phyloP scores from a whole-genome alignment of 148 eudicot species.

The Amaranthus hypochondriacus region DNA sequence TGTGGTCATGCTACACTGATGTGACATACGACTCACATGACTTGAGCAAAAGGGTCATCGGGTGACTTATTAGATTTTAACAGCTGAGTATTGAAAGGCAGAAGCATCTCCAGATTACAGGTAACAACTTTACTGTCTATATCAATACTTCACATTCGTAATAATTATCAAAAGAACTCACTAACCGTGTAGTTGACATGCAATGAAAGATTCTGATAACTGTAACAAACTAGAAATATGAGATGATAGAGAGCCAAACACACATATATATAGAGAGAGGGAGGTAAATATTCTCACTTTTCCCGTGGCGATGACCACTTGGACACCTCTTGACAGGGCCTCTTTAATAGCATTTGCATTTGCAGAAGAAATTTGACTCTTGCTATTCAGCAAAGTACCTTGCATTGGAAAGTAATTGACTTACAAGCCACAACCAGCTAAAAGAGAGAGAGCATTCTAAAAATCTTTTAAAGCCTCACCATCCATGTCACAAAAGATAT shows the following conservation, averaged over 20 bases:
- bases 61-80: neutral
- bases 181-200: neutral
- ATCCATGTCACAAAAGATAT: slow-evolving; percentile 97
- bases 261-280: neutral
- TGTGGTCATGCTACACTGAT: neutral
- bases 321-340: slow-evolving; percentile 79
- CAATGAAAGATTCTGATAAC: neutral
- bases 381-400: slow-evolving; percentile 90
- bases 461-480: slow-evolving; percentile 44
- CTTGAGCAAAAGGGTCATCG: neutral
- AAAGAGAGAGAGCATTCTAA: neutral
- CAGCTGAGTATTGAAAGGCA: neutral
- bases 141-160: neutral
- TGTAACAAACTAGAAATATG: neutral
- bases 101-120: neutral
- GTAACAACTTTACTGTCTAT: neutral
- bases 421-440: slow-evolving; percentile 1
- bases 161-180: neutral
- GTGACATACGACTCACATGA: neutral
- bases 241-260: slow-evolving; percentile 2
- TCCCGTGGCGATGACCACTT: slow-evolving; percentile 90
- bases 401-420: slow-evolving; percentile 11
- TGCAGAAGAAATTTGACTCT: slow-evolving; percentile 56
- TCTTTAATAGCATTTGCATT: slow-evolving; percentile 83
- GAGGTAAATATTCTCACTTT: slow-evolving; percentile 46